phyloP scores from a whole-genome alignment of 495 filamentous ascomycete genomes.

The Lindgomyces ingoldianus region DNA sequence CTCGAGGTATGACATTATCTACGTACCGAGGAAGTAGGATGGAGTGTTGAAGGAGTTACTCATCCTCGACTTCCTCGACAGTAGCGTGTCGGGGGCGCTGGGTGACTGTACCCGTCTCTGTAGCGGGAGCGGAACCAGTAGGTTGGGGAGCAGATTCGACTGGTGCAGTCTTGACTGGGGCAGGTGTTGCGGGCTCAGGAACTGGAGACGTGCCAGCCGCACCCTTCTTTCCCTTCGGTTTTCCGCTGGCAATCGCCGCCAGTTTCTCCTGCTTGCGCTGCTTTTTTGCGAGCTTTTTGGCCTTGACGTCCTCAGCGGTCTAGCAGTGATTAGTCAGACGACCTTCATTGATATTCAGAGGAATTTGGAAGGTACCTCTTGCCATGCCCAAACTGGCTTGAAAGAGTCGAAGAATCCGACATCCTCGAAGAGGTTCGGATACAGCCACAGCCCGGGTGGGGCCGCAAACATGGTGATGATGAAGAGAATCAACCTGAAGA shows the following conservation, averaged over 20 bases:
- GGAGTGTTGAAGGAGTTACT: neutral
- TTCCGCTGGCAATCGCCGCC: conserved; percentile 5
- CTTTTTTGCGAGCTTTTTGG: conserved; percentile 29
- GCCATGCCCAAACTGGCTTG: conserved; percentile 96
- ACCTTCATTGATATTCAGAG: neutral
- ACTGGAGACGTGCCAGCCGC: neutral
- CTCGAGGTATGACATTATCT: no score
- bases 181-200: conserved; percentile 7
- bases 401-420: conserved; percentile 98
- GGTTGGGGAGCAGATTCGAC: conserved; percentile 22
- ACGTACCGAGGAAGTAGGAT: neutral
- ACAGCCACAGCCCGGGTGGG: conserved; percentile 92
- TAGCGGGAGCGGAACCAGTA: conserved; percentile 17
- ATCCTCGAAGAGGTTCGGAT: conserved; percentile 97
- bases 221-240: conserved; percentile 20
- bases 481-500: conserved; percentile 95
- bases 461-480: conserved; percentile 82
- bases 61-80: conserved; percentile 37
- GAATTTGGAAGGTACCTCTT: conserved; percentile 65
- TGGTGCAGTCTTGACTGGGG: conserved; percentile 1
- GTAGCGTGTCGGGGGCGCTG: conserved; percentile 28
- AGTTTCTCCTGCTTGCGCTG: conserved; percentile 17
- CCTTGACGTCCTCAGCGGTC: conserved; percentile 32
- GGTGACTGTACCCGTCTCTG: neutral
- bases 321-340: conserved; percentile 1